phyloP scores from a whole-genome alignment of 257 asterid genomes.

The Solanum pinnatisectum region DNA sequence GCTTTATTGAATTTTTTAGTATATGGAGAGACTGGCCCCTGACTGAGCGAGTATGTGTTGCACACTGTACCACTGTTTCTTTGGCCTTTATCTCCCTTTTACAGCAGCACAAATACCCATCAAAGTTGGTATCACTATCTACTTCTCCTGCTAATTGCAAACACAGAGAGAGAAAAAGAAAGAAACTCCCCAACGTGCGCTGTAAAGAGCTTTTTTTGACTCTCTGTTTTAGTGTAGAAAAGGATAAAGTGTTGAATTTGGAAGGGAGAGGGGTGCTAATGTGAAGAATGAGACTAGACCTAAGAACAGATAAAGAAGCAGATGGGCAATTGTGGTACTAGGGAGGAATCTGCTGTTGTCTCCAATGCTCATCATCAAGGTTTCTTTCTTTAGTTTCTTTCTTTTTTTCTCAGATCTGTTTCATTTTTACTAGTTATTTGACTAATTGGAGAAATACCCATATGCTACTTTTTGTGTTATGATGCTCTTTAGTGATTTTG shows the following conservation, averaged over 20 bases:
- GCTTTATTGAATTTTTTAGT: background rate
- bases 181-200: background rate
- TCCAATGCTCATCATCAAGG: conserved; percentile 92
- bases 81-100: background rate
- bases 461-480: background rate
- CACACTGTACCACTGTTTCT: background rate
- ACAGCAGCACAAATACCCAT: background rate
- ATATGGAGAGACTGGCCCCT: background rate
- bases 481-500: background rate
- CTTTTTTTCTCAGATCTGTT: background rate
- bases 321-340: conserved; percentile 99
- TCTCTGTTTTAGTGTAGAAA: background rate
- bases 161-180: background rate
- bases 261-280: background rate
- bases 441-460: background rate
- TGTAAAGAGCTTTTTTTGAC: background rate
- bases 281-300: conserved; percentile 37
- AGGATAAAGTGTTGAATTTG: conserved; percentile 8
- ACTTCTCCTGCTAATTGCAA: background rate
- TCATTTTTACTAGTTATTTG: background rate
- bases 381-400: background rate
- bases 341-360: conserved; percentile 90
- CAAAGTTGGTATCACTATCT: background rate
- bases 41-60: background rate
- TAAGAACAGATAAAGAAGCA: conserved; percentile 8